These are phyloP conservation scores for Vachellia collinsii DNA, from an alignment of 306 rosid genomes.

Conservation along the genomic window DNA sequence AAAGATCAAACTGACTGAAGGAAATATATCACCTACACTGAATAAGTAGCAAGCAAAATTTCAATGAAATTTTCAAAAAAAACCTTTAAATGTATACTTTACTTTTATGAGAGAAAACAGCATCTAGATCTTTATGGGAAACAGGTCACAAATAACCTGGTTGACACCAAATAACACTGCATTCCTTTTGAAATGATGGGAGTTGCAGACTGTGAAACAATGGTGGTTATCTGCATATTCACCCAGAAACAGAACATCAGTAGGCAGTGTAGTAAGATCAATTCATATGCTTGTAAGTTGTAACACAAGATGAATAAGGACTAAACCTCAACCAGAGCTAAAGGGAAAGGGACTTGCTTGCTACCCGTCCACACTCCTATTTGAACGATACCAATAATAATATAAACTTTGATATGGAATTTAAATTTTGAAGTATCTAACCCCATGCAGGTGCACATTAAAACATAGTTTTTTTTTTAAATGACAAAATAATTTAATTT, in stretches of 20 bases:
- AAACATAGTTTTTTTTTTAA: constrained; percentile 26
- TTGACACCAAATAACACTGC: constrained; percentile 83
- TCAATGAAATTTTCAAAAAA: constrained; percentile 37
- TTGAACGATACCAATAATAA: not conserved
- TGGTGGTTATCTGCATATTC: constrained; percentile 63
- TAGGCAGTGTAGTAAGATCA: not conserved
- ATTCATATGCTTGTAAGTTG: constrained; percentile 21
- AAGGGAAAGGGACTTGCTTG: not conserved
- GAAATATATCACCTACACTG: constrained; percentile 85
- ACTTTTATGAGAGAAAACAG: constrained; percentile 14
- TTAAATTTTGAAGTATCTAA: constrained; percentile 30
- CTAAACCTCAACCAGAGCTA: not conserved
- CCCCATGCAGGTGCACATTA: constrained; percentile 15
- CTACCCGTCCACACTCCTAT: constrained; percentile 15
- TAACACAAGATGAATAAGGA: constrained; percentile 15
- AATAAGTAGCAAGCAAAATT: constrained; percentile 41
- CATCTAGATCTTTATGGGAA: constrained; percentile 19
- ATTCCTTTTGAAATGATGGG: constrained; percentile 79
- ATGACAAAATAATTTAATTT: constrained; percentile 3
- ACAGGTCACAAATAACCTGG: constrained; percentile 59
- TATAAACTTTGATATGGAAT: constrained; percentile 3
- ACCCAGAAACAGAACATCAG: constrained; percentile 39
- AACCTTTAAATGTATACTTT: not conserved
- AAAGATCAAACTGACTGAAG: constrained; percentile 83
- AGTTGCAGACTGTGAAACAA: constrained; percentile 66